Percentiles rank a stretch among this genome's conserved stretches.
phyloP scores from a whole-genome alignment of 768 basidiomycete genomes.

The Suillus subluteus region DNA sequence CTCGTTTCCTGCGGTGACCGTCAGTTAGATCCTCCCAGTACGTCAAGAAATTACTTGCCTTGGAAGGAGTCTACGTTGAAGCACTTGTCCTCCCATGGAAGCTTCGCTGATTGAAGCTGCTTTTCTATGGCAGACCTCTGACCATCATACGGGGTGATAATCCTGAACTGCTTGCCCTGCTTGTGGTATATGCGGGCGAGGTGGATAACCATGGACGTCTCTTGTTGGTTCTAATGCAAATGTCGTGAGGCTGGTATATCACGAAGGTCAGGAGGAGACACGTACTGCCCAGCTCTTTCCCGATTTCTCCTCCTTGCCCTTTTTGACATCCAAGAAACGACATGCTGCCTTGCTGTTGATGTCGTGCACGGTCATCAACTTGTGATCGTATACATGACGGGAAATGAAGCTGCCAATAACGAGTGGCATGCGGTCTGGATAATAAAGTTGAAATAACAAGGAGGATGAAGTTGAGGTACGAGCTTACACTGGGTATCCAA shows the following conservation, averaged over 20 bases:
- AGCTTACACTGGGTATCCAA: conserved; percentile 74
- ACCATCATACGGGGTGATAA: conserved; percentile 82
- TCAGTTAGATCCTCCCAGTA: conserved; percentile 18
- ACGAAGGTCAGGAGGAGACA: not conserved
- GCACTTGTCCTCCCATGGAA: conserved; percentile 65
- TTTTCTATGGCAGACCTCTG: conserved; percentile 65
- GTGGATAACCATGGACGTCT: conserved; percentile 54
- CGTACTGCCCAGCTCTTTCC: conserved; percentile 37
- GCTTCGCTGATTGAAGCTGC: conserved; percentile 45
- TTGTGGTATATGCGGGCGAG: conserved; percentile 56
- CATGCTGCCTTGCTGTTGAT: conserved; percentile 38
- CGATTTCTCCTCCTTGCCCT: conserved; percentile 31
- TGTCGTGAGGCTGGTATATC: not conserved
- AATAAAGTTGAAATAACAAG: conserved; percentile 12
- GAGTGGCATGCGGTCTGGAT: conserved; percentile 81
- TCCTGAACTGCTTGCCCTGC: conserved; percentile 50
- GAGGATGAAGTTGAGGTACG: not conserved
- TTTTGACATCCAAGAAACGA: conserved; percentile 42
- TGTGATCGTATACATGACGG: conserved; percentile 56
- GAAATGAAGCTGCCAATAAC: conserved; percentile 77
- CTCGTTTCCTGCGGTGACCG: conserved; percentile 65
- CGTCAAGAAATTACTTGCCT: conserved; percentile 46
- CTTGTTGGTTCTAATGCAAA: conserved; percentile 57
- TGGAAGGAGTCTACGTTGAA: conserved; percentile 83
- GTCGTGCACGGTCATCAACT: conserved; percentile 60